A percentile compares a stretch with the other conserved stretches of the same genome.
These are phyloP conservation scores for Sonneratia alba DNA, from an alignment of 345 rosid genomes.

Conservation along the genomic window DNA sequence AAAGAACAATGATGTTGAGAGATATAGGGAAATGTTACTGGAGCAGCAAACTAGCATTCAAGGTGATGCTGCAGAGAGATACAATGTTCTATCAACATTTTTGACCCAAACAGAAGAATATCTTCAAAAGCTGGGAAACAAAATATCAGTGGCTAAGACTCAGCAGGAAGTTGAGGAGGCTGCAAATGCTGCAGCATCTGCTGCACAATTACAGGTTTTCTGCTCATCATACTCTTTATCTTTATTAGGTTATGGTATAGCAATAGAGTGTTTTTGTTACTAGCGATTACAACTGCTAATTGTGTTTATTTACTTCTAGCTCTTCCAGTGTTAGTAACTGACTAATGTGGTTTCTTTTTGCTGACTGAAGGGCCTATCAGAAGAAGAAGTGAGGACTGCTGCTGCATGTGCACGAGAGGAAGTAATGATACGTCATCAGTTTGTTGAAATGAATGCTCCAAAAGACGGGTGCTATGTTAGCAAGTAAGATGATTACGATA, in stretches of 20 bases:
- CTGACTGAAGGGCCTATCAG: slow-evolving; percentile 79
- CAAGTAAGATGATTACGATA: slow-evolving; percentile 50
- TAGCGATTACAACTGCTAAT: neutral
- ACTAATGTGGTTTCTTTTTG: slow-evolving; percentile 9
- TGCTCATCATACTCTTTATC: neutral
- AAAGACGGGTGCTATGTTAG: slow-evolving; percentile 79
- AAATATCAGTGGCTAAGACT: slow-evolving; percentile 87
- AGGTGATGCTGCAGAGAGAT: slow-evolving; percentile 97
- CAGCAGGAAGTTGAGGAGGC: slow-evolving; percentile 99
- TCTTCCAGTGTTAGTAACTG: neutral
- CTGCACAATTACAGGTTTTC: slow-evolving; percentile 83
- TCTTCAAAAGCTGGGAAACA: slow-evolving; percentile 85
- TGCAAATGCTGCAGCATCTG: slow-evolving; percentile 82
- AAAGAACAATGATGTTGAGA: slow-evolving; percentile 98
- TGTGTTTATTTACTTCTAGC: neutral
- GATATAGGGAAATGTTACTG: slow-evolving; percentile 96
- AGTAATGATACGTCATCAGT: slow-evolving; percentile 87
- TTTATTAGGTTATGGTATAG: neutral
- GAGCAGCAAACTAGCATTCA: slow-evolving; percentile 89
- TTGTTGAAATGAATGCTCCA: slow-evolving; percentile 98
- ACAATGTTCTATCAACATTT: slow-evolving; percentile 88
- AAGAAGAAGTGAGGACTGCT: slow-evolving; percentile 90
- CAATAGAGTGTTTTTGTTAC: neutral
- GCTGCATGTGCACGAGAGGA: slow-evolving; percentile 97
- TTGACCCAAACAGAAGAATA: slow-evolving; percentile 97